Percentiles rank a stretch among this genome's conserved stretches.
phyloP scores from a whole-genome alignment of 2,329 filamentous ascomycete genomes.

The Diplocarpon mali region DNA sequence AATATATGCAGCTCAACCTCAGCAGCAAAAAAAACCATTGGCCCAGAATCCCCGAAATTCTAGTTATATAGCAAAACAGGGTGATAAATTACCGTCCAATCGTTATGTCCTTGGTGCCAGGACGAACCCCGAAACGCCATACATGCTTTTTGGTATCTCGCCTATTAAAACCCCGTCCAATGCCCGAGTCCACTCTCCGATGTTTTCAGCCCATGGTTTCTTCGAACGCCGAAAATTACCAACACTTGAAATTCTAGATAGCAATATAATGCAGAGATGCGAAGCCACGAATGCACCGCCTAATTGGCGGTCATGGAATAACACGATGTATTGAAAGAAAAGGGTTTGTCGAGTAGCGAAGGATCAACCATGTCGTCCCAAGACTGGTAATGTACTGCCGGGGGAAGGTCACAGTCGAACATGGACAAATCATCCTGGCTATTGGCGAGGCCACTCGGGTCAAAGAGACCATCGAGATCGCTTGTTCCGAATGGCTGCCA shows the following conservation, averaged over 20 bases:
- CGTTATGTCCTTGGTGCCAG: not conserved
- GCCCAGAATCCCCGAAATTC: no score
- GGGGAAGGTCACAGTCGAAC: conserved; percentile 19
- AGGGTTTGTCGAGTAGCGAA: conserved; percentile 41
- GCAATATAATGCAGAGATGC: not conserved
- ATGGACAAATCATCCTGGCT: conserved; percentile 19
- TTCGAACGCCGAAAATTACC: conserved; percentile 5
- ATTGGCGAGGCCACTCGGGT: conserved; percentile 32
- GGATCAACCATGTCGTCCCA: conserved; percentile 39
- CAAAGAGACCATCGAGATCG: conserved; percentile 35
- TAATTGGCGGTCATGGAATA: conserved; percentile 32
- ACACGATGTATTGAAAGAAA: conserved; percentile 38
- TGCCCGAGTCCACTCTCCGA: not conserved
- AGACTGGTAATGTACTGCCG: conserved; percentile 20
- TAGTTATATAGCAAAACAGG: no score
- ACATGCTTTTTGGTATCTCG: conserved; percentile 6
- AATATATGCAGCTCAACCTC: no score
- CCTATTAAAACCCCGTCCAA: not conserved
- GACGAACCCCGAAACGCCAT: not conserved
- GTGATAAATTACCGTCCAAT: not conserved
- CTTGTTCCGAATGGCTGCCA: conserved; percentile 35
- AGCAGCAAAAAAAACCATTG: no score
- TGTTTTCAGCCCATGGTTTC: conserved; percentile 1
- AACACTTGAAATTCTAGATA: conserved; percentile 9
- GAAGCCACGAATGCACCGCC: not conserved